Evolutionary conservation across 2,329 filamentous ascomycete genomes (phyloP).

Genomic region (Penicillium sp.): DNA sequence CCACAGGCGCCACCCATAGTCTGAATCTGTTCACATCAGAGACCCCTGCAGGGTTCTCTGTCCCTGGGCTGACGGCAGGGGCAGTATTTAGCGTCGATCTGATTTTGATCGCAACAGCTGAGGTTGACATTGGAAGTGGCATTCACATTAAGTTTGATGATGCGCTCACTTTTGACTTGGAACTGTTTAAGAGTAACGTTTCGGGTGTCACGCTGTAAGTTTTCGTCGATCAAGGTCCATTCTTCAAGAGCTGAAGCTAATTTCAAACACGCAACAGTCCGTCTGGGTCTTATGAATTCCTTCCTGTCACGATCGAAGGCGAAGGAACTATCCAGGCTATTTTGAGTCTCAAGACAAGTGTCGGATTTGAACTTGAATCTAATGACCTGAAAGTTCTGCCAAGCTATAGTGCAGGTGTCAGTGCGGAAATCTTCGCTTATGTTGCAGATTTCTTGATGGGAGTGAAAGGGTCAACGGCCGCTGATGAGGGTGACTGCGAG

Average conservation of each 20-base stretch:
- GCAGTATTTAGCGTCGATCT: conserved; percentile 57
- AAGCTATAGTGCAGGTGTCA: conserved; percentile 50
- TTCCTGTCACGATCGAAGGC: conserved; percentile 57
- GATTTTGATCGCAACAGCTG: conserved; percentile 53
- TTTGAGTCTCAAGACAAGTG: conserved; percentile 30
- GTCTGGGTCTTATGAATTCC: conserved; percentile 60
- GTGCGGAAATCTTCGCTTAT: conserved; percentile 56
- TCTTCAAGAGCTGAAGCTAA: not conserved
- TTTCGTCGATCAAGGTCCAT: not conserved
- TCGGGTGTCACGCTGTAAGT: conserved; percentile 57
- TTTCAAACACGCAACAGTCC: conserved; percentile 41
- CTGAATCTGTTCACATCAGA: conserved; percentile 56
- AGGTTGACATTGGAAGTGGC: conserved; percentile 57
- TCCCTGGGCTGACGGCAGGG: conserved; percentile 51
- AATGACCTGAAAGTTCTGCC: conserved; percentile 16
- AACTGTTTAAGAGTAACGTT: conserved; percentile 56
- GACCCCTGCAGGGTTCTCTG: conserved; percentile 47
- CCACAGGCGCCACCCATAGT: conserved; percentile 50
- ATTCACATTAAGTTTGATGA: conserved; percentile 62
- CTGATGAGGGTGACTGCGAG: conserved; percentile 46
- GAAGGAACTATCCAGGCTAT: conserved; percentile 35
- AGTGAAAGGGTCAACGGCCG: conserved; percentile 46
- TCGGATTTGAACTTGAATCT: conserved; percentile 20
- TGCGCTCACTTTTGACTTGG: conserved; percentile 52
- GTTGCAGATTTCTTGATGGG: conserved; percentile 60